Base-by-base conservation (phyloP, 2,329 filamentous ascomycete species). In the Penicillium thymicola region DNA sequence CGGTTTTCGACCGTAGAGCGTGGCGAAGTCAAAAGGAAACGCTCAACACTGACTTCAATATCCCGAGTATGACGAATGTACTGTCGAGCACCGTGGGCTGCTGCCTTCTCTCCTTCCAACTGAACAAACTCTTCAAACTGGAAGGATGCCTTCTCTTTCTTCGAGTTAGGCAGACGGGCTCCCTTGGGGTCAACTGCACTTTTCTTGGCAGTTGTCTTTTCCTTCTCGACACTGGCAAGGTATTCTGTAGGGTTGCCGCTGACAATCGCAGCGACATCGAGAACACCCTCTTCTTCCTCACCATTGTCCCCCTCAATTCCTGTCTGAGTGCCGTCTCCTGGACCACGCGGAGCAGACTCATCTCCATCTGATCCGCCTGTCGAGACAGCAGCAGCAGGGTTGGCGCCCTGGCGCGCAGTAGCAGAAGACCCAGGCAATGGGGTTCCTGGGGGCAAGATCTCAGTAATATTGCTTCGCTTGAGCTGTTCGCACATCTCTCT, bases 221-320 rank as follows among this genome's bases (percentile, higher is more conserved):
- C 85, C 63, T 79, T 83, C 64, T 88, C 85, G 55, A 85, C 83
- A 58, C 82, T 82, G 3, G 84, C 85, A 13, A 88, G 74, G 50
- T 82, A 84, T 61, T 87, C 85, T 52, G 76, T 82, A 67, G 85
- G 86, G 67, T 85, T 82, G 54, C 84, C 85, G 46, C 82, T 83
- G 8, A 88, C 85, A 57, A 87, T 87, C 49, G 82, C 84, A 10
- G 85, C 85, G 16, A 87, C 84, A 64, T 87, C 84, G 11, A 88
- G 72, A 2, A 87, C 81, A 14, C 84, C 85, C 47, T 87, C 85
- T 16, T 85, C 82, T 7, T 86, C 83, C 7, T 83, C 78, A 2
- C 65, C 71, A 42, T 75, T 76, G 43, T 74, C 76, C 49, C 74
- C 73, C 49, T 83, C 82, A 37, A 76, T 76, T 14, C 80, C 82